Evolutionary conservation across 257 asterid genomes (phyloP).

Genomic region (Jacaranda copaia): DNA sequence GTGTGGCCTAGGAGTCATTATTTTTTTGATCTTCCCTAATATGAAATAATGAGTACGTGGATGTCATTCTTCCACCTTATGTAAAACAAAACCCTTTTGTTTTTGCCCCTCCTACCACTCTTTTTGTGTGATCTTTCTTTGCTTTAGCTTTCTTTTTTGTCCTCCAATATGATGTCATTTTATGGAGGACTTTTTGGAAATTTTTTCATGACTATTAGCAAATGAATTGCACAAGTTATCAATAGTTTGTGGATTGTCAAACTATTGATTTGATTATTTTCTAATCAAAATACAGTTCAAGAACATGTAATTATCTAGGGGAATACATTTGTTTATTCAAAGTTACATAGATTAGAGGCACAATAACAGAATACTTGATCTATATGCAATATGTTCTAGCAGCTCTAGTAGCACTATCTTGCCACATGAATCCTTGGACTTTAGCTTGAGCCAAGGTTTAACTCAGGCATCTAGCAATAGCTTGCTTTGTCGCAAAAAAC

Average conservation of each 20-base stretch:
- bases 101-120: too few relatives aligned
- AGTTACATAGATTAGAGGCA: too few relatives aligned
- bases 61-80: too few relatives aligned
- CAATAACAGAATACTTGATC: neutral
- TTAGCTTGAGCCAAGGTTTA: neutral
- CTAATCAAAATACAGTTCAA: neutral
- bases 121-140: too few relatives aligned
- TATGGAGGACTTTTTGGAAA: slow-evolving; percentile 16
- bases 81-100: too few relatives aligned
- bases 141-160: too few relatives aligned
- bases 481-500: slow-evolving; percentile 14
- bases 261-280: neutral
- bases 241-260: neutral
- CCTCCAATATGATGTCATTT: too few relatives aligned
- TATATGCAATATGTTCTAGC: neutral
- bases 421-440: neutral
- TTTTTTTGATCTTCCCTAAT: too few relatives aligned
- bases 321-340: too few relatives aligned
- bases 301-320: neutral
- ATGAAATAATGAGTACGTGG: too few relatives aligned
- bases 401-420: neutral
- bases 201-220: slow-evolving; percentile 4
- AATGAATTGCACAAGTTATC: neutral
- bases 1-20: too few relatives aligned
- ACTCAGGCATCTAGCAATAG: slow-evolving; percentile 27